Evolutionary conservation across 352 stramenopile species (phyloP), one percentile per base, ranked within the genome.

Genomic region (Peronospora belbahrii): DNA sequence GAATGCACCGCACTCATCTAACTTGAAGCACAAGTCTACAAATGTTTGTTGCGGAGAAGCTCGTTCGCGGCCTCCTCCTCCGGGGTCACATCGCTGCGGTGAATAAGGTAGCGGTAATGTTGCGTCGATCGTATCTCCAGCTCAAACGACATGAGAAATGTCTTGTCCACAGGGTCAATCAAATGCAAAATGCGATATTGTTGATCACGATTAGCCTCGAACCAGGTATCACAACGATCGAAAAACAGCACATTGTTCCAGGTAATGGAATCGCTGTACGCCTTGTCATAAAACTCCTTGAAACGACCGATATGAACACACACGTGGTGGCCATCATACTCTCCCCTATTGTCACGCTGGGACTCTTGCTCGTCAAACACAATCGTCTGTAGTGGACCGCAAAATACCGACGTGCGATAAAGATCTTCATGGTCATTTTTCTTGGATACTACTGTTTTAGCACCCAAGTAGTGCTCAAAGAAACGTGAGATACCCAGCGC

Each of bases 211-310:
- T 76, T 75, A 27, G 74, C 69, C 23, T 84, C 67, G 7, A 52
- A 52, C 74, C 74, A 86, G 17, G 71, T 80, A 51, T 83, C 70
- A 43, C 74, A 86, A 19, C 71, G 67, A 49, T 86, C 74, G 44
- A 83, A 82, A 52, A 83, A 86, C 47, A 77, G 67, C 38, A 68
- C 23, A 52, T 84, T 86, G 60, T 83, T 86, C 74, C 71, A 86
- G 39, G 78, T 62, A 66, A 83, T 81, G 18, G 62, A 52, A 14
- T 83, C 71, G 42, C 75, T 74, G 55, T 42, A 58, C 3, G 71
- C 71, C 34, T 73, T 56, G 52, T 84, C 59, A 60, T 82, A 84
- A 35, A 55, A 70, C 46, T 78, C 65, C 43, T 86, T 67, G 46
- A 86, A 86, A 25, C 70, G 65, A 41, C 80, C 62, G 20, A 86